These are phyloP conservation scores for Rhododendron vialii DNA, from an alignment of 148 eudicot species.

Conservation along the genomic window DNA sequence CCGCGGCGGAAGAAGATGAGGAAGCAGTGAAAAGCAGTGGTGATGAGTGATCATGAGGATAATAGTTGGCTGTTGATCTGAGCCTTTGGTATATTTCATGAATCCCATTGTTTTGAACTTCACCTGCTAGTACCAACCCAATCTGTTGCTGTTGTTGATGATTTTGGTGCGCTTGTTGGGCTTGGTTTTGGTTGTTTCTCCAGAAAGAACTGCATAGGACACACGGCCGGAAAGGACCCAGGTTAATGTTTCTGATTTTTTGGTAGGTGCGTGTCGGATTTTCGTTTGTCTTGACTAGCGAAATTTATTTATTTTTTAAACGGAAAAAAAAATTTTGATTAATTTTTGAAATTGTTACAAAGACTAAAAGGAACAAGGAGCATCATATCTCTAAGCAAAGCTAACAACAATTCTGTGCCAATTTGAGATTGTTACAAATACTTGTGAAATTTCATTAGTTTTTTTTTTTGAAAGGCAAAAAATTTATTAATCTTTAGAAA, in stretches of 20 bases:
- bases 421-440: too few relatives aligned
- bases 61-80: slow-evolving; percentile 36
- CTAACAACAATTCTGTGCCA: too few relatives aligned
- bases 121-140: slow-evolving; percentile 33
- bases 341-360: too few relatives aligned
- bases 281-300: too few relatives aligned
- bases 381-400: too few relatives aligned
- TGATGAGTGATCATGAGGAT: slow-evolving; percentile 24
- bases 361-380: too few relatives aligned
- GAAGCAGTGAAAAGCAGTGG: slow-evolving; percentile 23
- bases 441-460: too few relatives aligned
- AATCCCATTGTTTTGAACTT: slow-evolving; percentile 33
- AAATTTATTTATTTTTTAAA: too few relatives aligned
- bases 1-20: slow-evolving; percentile 17
- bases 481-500: too few relatives aligned
- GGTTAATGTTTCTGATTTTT: background rate
- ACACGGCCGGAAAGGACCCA: background rate
- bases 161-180: background rate
- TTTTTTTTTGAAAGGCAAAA: too few relatives aligned
- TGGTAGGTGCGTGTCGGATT: background rate
- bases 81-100: slow-evolving; percentile 54
- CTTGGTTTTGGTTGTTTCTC: slow-evolving; percentile 30
- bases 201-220: slow-evolving; percentile 19
- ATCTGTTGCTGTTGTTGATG: slow-evolving; percentile 13
- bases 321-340: too few relatives aligned